Base-by-base conservation (phyloP, 192 early-diverging fungal genomes). In the Linderina pennispora region DNA sequence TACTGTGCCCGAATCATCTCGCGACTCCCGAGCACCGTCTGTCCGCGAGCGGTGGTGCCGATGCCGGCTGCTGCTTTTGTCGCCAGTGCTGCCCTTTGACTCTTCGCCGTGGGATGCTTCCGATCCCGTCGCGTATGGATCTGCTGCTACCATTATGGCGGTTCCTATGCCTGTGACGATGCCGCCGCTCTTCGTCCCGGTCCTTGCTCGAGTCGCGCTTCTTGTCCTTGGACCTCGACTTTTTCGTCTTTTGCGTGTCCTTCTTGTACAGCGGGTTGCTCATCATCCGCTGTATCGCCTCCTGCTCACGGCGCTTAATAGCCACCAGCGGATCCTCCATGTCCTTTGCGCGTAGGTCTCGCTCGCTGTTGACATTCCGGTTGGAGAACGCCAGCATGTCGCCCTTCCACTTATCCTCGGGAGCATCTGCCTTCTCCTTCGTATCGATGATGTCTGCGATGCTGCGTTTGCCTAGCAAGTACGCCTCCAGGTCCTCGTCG, bases 241-340 rank as follows among this genome's bases (percentile, higher is more conserved):
- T 51, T 48, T 76, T 55, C 8, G 42, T 26, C 45, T 69, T 58
- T 66, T 74, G 14, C 80, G 53, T 22, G 74, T 57, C 16, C 42
- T 81, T 89, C 47, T 85, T 54, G 32, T 74, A 56, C 21, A 83
- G 44, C 10, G 88, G 87, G 45, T 90, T 90, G 36, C 77, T 79
- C 42, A 89, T 65, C 49, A 89, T 76, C 3, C 78, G 59, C 46
- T 92, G 80, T 38, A 95, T 64, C 15, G 82, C 78, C 7, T 73
- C 81, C 46, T 93, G 91, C 57, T 98, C 90, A 23, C 84, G 73
- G 44, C 83, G 76, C 58, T 92, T 91, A 48, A 98, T 97, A 9
- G 80, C 80, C 16, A 93, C 62, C 45, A 98, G 55, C 6, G 95
- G 95, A 63, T 98, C 95, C 56, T 97, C 93, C 40, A 92, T 56